Evolutionary conservation across 106 monocot species (phyloP).

Genomic region (Xerophyta viscosa): DNA sequence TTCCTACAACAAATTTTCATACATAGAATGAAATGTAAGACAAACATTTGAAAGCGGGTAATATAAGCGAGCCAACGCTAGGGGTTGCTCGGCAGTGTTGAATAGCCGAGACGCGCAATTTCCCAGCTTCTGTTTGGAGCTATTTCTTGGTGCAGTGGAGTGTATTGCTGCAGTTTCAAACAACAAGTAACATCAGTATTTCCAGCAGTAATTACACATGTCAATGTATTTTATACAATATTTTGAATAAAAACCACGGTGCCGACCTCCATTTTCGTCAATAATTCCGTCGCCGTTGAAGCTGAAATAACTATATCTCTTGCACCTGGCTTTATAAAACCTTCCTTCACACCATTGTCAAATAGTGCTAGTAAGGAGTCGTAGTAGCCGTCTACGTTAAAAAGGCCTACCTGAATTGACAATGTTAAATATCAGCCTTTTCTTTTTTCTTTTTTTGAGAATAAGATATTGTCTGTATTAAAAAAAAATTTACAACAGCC

Average conservation of each 20-base stretch:
- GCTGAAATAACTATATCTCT: constrained; percentile 76
- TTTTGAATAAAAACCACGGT: too few species aligned
- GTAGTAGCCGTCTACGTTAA: constrained; percentile 96
- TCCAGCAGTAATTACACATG: too few species aligned
- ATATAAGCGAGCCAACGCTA: too few species aligned
- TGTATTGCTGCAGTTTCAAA: constrained; percentile 38
- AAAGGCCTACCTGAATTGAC: constrained; percentile 53
- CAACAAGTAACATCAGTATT: too few species aligned
- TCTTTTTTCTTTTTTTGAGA: neutral
- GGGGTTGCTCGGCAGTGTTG: too few species aligned
- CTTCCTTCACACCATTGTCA: constrained; percentile 83
- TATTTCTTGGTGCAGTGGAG: constrained; percentile 49
- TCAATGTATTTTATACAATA: too few species aligned
- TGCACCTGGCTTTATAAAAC: constrained; percentile 72
- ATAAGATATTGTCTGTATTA: too few species aligned
- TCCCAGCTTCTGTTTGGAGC: constrained; percentile 57
- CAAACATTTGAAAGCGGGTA: too few species aligned
- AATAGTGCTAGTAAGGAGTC: constrained; percentile 75
- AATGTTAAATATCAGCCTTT: neutral
- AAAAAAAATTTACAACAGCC: too few species aligned
- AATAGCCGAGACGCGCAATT: constrained; percentile 41
- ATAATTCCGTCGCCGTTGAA: constrained; percentile 62
- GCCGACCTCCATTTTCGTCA: constrained; percentile 96
- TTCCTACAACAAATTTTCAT: too few species aligned
- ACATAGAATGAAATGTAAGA: too few species aligned